Evolutionary conservation across 352 stramenopile genomes (phyloP), one percentile per base, ranked within the genome.

Genomic region (Elongisporangium undulatum): DNA sequence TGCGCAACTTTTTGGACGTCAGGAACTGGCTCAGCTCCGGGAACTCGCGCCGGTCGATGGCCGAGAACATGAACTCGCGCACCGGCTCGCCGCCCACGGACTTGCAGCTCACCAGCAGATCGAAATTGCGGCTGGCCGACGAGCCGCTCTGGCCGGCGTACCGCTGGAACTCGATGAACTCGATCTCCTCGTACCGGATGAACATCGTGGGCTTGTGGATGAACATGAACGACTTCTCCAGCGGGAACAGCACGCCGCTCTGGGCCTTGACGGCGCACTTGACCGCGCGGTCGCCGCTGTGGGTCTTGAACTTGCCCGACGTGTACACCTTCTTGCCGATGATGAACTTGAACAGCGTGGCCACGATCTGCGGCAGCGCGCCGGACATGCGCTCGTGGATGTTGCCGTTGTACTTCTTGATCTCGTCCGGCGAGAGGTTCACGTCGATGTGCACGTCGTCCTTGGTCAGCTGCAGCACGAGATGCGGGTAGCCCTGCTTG

Each of bases 141-240:
- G 82, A 87, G 0, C 79, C 81, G 23, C 68, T 82, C 66, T 97
- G 94, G 5, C 94, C 94, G 1, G 93, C 92, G 69, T 99, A 99
- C 9, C 96, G 87, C 75, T 99, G 94, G 71, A 99, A 99, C 74
- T 99, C 95, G 23, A 99, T 95, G 67, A 90, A 97, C 68, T 98
- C 92, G 53, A 99, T 95, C 77, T 99, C 97, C 65, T 99, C 97
- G 78, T 99, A 99, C 58, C 93, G 90, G 74, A 99, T 98, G 62
- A 99, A 91, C 21, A 98, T 94, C 58, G 97, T 98, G 21, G 97
- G 97, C 74, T 99, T 99, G 85, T 99, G 96, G 68, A 99, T 99
- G 70, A 99, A 99, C 79, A 99, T 98, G 75, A 99, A 99, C 67
- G 96, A 98, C 77, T 97, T 99, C 64, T 99, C 96, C 15, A 99